Base-by-base conservation (phyloP, 164 flowering plant species). In the Magnolia kwangsiensis region DNA sequence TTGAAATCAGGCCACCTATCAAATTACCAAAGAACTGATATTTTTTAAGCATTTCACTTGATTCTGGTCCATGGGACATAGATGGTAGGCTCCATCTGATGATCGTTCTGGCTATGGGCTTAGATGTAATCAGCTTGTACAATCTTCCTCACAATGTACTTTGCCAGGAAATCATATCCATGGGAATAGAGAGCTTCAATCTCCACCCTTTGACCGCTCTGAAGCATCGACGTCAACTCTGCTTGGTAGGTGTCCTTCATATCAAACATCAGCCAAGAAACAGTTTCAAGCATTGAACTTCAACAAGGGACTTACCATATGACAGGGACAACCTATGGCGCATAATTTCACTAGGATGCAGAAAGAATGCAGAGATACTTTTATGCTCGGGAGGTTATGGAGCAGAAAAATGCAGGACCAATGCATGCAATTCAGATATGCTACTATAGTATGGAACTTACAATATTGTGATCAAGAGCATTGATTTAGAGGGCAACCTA, bases 181-280 rank as follows among this genome's bases (percentile, higher is more conserved):
- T 90, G 91, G 79, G 70, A 79, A 81, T 89, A 91, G 51, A 93
- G 88, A 51, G 97, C 94, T 87, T 95, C 99, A 63, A 94, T 88
- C 76, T 96, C 98, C 50, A 95, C 98, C 78, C 94, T 88, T 13
- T 76, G 81, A n/a, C 89, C 91, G 19, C 90, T 81, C 63, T 91
- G 72, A 27, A 92, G 83, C 97, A 94, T 96, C 24, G 78, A 18
- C 14, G 74, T 80, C 86, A 96, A 72, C 84, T 96, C 98, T 74
- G 84, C 86, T 78, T 79, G 86, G 81, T 92, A 94, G 11, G 76
- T 83, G 2, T 88, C 92, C 98, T 94, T 70, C 70, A 69, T 7
- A 71, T 27, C n/a, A 20, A 75, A 75, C 37, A 20, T 18, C 5
- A 21, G 73, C 76, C 65, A 61, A 18, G 23, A 50, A 14, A 71